These are phyloP conservation scores for Gossypium schwendimanii DNA, from an alignment of 441 rosid species.

Conservation along the genomic window DNA sequence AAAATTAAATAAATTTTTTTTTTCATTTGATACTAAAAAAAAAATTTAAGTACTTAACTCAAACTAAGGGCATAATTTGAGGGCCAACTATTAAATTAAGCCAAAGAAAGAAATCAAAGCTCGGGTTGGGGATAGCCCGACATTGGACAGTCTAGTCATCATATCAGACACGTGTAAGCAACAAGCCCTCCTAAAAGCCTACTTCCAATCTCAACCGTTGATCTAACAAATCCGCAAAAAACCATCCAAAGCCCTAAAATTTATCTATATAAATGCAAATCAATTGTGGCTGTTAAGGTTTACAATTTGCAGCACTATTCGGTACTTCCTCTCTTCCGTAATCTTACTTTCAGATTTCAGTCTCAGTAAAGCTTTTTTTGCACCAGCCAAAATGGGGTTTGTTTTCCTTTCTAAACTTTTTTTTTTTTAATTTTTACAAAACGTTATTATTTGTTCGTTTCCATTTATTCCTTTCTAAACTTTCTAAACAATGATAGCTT, in stretches of 20 bases:
- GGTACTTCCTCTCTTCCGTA: background rate
- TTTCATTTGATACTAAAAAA: background rate
- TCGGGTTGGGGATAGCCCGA: background rate
- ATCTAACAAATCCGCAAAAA: background rate
- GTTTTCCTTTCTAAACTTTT: background rate
- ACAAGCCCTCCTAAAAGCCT: background rate
- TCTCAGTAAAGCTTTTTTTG: background rate
- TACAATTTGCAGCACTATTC: background rate
- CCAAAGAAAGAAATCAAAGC: no score
- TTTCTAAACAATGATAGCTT: background rate
- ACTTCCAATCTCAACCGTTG: background rate
- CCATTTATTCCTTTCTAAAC: background rate
- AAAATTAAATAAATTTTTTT: no score
- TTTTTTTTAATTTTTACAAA: background rate
- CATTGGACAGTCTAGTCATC: background rate
- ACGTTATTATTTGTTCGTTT: background rate
- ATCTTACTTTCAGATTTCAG: background rate
- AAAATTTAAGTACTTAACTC: no score
- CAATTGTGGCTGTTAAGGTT: background rate
- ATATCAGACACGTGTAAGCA: background rate
- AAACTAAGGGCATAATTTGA: no score
- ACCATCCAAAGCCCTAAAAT: background rate
- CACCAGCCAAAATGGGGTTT: conserved; percentile 26
- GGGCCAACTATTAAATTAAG: no score
- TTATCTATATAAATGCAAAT: background rate